Base-by-base conservation (phyloP, 306 rosid species). In the Casuarina equisetifolia region DNA sequence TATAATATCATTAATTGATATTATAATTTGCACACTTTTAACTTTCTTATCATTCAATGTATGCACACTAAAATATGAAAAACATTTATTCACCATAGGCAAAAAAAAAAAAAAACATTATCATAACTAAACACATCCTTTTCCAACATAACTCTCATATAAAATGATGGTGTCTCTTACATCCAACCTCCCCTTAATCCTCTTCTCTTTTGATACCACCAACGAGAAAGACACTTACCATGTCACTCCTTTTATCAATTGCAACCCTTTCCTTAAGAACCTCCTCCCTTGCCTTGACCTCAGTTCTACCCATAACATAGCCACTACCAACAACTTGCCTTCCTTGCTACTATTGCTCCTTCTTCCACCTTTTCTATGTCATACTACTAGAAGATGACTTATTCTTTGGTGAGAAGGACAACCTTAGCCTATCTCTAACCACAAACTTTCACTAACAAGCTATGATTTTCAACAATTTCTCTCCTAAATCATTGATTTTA, bases 341-440 rank as follows among this genome's bases (percentile, higher is more conserved):
- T 81, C 49, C 82, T 2, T 89, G 87, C n/a, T 91, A 91, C 2
- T 78, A 76, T 13, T 79, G 84, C 6, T 97, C 97, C 6, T 90
- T 94, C 9, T 90, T 94, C 2, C 97, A 94, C 70, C 97, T 94
- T 59, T 89, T 97, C 70, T 91, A 93, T 1, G 93, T 91, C 58
- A 95, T 95, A 77, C 91, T 97, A 84, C 90, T 92, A 58, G 98
- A 89, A 13, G 98, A 90, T 2, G 97, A 92, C 69, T 88, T 25
- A 25, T 25, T 94, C 88, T 92, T 93, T 69, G 93, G 93, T 44
- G 97, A 91, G 48, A 93, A 85, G 69, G 95, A 87, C 4, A 90
- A 88, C 4, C 90, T 91, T 20, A 66, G 79, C 66, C 84, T 88
- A 17, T 85, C 46, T 66, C 91, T n/a, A 79, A 77, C 43, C 74